These are phyloP conservation scores for Garcia nutans DNA, from an alignment of 345 rosid species.

Conservation along the genomic window DNA sequence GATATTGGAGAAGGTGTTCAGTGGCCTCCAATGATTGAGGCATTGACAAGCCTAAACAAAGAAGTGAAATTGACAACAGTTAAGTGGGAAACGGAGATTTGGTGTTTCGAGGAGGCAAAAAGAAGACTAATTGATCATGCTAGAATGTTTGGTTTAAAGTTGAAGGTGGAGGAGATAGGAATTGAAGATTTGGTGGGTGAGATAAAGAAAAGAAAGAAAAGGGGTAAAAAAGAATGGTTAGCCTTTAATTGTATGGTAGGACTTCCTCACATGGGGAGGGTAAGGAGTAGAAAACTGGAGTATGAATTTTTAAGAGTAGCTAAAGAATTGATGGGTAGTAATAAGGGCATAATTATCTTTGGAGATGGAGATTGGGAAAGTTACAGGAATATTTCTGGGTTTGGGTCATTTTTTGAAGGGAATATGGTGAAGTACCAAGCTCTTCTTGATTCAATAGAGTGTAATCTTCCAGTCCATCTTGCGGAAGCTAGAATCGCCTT, in stretches of 20 bases:
- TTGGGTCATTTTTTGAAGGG: conserved; percentile 39
- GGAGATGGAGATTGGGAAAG: conserved; percentile 35
- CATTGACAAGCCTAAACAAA: conserved; percentile 22
- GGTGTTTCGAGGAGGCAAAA: conserved; percentile 33
- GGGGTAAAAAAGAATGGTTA: conserved; percentile 33
- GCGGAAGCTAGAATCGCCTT: conserved; percentile 44
- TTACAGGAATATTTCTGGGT: conserved; percentile 8
- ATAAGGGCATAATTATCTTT: conserved; percentile 33
- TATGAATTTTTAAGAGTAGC: conserved; percentile 36
- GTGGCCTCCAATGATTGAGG: conserved; percentile 51
- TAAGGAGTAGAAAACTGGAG: conserved; percentile 30
- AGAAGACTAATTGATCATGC: conserved; percentile 35
- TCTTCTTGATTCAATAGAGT: conserved; percentile 40
- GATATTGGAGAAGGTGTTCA: conserved; percentile 51
- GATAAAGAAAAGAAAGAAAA: conserved; percentile 29
- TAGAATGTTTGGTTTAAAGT: conserved; percentile 19
- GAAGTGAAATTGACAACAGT: conserved; percentile 38
- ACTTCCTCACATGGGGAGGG: conserved; percentile 48
- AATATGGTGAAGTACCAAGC: conserved; percentile 34
- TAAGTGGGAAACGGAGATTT: conserved; percentile 25
- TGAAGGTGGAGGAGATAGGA: conserved; percentile 38
- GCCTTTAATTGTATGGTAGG: conserved; percentile 50
- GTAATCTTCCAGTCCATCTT: conserved; percentile 27
- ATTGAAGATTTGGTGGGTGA: conserved; percentile 33
- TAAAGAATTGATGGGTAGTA: conserved; percentile 15